Evolutionary conservation across 2,329 filamentous ascomycete genomes (phyloP).

Genomic region (Huntiella decipiens): DNA sequence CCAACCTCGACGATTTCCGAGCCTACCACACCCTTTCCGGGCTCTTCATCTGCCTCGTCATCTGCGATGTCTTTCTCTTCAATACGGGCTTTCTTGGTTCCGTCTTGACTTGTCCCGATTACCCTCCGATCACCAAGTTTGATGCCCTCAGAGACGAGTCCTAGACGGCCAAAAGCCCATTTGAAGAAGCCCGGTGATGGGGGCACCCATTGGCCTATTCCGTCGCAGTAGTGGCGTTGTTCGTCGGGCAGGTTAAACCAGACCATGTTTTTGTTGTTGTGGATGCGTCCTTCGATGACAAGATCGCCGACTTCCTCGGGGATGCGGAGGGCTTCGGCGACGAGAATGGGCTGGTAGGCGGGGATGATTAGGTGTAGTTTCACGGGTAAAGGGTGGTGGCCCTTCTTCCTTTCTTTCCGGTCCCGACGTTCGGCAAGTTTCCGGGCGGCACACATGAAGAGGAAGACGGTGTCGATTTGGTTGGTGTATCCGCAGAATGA

Average conservation of each 20-base stretch:
- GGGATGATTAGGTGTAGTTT: constrained; percentile 22
- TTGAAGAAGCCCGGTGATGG: constrained; percentile 16
- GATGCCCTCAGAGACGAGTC: constrained; percentile 14
- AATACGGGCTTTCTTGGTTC: constrained; percentile 8
- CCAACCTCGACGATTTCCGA: constrained; percentile 6
- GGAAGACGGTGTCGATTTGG: constrained; percentile 22
- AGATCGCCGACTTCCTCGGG: constrained; percentile 21
- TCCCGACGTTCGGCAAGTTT: constrained; percentile 15
- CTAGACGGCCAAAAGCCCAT: constrained; percentile 16
- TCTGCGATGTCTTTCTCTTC: constrained; percentile 10
- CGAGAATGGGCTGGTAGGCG: constrained; percentile 21
- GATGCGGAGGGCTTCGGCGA: constrained; percentile 20
- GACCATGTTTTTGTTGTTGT: constrained; percentile 21
- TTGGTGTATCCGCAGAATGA: constrained; percentile 23
- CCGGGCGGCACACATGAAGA: constrained; percentile 22
- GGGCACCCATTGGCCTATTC: constrained; percentile 19
- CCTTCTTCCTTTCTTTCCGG: constrained; percentile 13
- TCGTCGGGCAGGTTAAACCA: constrained; percentile 22
- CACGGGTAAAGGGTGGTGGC: constrained; percentile 14
- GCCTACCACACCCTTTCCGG: not conserved
- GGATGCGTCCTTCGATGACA: constrained; percentile 21
- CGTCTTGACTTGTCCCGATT: constrained; percentile 15
- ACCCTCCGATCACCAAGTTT: constrained; percentile 14
- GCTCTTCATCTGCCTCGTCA: constrained; percentile 6
- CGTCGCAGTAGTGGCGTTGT: constrained; percentile 17